Evolutionary conservation across 768 basidiomycete species (phyloP).

Genomic region (Leccinum pellstonianum): DNA sequence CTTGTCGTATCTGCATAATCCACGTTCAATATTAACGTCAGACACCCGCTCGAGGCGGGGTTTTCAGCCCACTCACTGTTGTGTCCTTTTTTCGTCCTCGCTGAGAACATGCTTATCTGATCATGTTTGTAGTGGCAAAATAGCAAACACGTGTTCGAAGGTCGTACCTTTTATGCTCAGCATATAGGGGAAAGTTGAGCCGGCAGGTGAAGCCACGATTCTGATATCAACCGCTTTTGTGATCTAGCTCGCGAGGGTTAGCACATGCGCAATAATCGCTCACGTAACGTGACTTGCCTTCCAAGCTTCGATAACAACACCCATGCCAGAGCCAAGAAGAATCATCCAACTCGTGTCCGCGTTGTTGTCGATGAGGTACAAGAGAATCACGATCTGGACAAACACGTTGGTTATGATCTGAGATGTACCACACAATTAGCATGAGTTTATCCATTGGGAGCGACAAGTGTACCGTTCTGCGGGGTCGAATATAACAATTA

Average conservation of each 20-base stretch:
- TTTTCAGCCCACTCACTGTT: constrained; percentile 63
- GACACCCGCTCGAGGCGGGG: constrained; percentile 30
- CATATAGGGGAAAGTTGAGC: constrained; percentile 73
- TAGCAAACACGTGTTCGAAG: constrained; percentile 16
- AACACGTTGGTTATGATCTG: constrained; percentile 90
- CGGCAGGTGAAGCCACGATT: constrained; percentile 57
- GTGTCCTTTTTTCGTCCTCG: constrained; percentile 97
- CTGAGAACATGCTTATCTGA: constrained; percentile 92
- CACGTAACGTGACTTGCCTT: constrained; percentile 53
- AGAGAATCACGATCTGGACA: constrained; percentile 83
- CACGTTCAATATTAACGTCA: constrained; percentile 3
- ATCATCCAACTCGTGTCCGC: constrained; percentile 99
- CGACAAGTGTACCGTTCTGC: constrained; percentile 51
- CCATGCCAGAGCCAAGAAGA: constrained; percentile 80
- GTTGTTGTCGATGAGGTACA: constrained; percentile 95
- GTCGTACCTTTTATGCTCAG: constrained; percentile 75
- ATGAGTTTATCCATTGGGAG: constrained; percentile 11
- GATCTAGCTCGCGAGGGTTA: constrained; percentile 46
- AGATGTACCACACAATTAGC: constrained; percentile 13
- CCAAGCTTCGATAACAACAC: constrained; percentile 89
- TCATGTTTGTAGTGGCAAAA: constrained; percentile 9
- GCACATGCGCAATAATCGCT: constrained; percentile 12
- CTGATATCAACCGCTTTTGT: constrained; percentile 89
- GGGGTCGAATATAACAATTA: constrained; percentile 22
- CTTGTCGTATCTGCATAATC: constrained; percentile 67